These are phyloP conservation scores for Lepidium aucheri DNA, from an alignment of 345 rosid genomes.

Conservation along the genomic window DNA sequence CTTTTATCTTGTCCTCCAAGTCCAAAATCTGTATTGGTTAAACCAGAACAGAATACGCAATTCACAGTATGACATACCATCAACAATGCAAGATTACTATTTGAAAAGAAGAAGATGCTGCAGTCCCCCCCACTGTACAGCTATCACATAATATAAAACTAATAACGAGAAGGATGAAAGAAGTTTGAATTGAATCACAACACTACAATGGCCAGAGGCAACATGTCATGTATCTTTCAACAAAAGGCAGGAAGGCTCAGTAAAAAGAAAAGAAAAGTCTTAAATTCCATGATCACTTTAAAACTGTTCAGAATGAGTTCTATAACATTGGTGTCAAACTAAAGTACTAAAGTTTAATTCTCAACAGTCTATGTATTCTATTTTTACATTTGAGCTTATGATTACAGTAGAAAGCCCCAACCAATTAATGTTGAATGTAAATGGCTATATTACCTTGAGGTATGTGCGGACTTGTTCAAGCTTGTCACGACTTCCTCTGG, in stretches of 20 bases:
- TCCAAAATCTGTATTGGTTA: constrained; percentile 48
- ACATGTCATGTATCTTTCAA: not conserved
- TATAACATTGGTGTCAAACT: not conserved
- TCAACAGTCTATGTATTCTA: not conserved
- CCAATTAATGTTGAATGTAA: not conserved
- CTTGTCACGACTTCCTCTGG: constrained; percentile 42
- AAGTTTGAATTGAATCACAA: not conserved
- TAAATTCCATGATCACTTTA: not conserved
- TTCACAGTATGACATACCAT: constrained; percentile 1
- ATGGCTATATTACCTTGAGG: constrained; percentile 47
- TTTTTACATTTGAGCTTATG: not conserved
- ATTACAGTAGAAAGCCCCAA: not conserved
- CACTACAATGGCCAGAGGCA: not conserved
- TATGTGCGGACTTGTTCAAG: constrained; percentile 60
- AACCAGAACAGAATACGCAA: constrained; percentile 5
- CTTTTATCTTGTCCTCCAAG: constrained; percentile 49
- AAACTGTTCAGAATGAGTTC: not conserved
- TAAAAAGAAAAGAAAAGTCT: not conserved
- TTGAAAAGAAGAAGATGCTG: not conserved
- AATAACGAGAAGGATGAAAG: not conserved
- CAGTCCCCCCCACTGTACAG: not conserved
- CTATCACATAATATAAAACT: not conserved
- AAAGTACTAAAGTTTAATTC: not conserved
- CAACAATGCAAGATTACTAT: not conserved
- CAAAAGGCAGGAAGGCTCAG: not conserved